Conservation (phyloP, 2,329 filamentous ascomycete genomes). For the Trichoderma pleuroti region DNA sequence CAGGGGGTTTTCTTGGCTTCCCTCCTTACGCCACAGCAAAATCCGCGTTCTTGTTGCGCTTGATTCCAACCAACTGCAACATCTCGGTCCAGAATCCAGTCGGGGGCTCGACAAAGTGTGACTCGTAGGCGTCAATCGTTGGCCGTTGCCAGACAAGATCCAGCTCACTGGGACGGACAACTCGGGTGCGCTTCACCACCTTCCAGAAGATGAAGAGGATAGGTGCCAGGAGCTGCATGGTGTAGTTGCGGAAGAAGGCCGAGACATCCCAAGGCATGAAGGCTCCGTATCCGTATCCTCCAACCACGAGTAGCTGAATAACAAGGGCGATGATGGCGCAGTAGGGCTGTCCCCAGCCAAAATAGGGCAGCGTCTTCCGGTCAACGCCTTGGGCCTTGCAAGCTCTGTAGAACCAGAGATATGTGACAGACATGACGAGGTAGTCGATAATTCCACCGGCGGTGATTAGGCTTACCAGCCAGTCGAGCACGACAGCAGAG, state of each 20-base stretch:
- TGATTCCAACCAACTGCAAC: conserved; percentile 42
- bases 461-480: conserved; percentile 55
- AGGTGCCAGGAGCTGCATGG: conserved; percentile 53
- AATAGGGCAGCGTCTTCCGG: conserved; percentile 54
- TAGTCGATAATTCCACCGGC: conserved; percentile 60
- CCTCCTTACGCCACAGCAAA: not conserved
- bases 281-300: conserved; percentile 54
- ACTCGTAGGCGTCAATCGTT: conserved; percentile 56
- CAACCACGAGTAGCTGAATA: conserved; percentile 43
- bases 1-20: not conserved
- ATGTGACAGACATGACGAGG: conserved; percentile 50
- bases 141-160: conserved; percentile 61
- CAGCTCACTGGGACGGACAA: conserved; percentile 50
- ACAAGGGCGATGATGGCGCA: conserved; percentile 46
- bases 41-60: conserved; percentile 20
- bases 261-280: conserved; percentile 48
- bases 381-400: conserved; percentile 50
- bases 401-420: conserved; percentile 49
- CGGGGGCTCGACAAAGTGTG: conserved; percentile 45
- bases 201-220: conserved; percentile 61
- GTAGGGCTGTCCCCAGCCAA: conserved; percentile 57
- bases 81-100: conserved; percentile 56
- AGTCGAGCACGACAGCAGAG: conserved; percentile 49
- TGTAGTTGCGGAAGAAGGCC: conserved; percentile 52
- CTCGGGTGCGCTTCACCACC: conserved; percentile 55